phyloP scores from a whole-genome alignment of 768 basidiomycete species.

The Leccinum uliginosum region DNA sequence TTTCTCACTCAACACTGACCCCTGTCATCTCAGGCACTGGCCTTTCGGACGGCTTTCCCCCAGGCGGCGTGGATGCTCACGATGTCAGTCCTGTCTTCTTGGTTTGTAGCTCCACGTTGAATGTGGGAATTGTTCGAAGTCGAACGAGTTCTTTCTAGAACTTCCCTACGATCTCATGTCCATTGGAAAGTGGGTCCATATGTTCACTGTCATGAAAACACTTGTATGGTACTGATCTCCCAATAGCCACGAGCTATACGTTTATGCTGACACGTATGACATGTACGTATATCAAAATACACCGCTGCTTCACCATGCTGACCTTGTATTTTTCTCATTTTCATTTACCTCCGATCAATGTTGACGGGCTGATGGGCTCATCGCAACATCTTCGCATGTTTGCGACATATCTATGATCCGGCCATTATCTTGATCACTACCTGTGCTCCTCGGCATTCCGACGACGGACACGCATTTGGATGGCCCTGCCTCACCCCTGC shows the following conservation, averaged over 20 bases:
- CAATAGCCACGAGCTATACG: slow-evolving; percentile 76
- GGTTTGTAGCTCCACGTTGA: neutral
- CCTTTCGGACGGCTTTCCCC: slow-evolving; percentile 68
- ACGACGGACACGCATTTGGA: neutral
- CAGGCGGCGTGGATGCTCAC: slow-evolving; percentile 55
- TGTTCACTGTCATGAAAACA: neutral
- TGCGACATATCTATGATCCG: neutral
- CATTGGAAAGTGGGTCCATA: slow-evolving; percentile 71
- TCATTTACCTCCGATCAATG: neutral
- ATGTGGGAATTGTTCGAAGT: neutral
- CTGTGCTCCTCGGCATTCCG: neutral
- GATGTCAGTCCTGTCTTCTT: slow-evolving; percentile 41
- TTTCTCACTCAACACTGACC: neutral
- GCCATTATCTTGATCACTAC: neutral
- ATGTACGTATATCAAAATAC: slow-evolving; percentile 39
- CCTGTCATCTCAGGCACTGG: slow-evolving; percentile 53
- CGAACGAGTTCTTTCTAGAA: slow-evolving; percentile 43
- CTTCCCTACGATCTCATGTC: slow-evolving; percentile 80
- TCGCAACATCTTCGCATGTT: neutral
- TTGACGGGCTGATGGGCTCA: neutral
- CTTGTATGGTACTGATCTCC: neutral
- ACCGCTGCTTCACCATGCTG: neutral
- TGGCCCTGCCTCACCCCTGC: neutral
- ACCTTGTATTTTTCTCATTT: neutral
- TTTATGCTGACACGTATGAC: slow-evolving; percentile 61